A percentile compares a stretch with the other conserved stretches of the same genome.
Conservation (phyloP, 495 filamentous ascomycete species). For the Cercophora newfieldiana region DNA sequence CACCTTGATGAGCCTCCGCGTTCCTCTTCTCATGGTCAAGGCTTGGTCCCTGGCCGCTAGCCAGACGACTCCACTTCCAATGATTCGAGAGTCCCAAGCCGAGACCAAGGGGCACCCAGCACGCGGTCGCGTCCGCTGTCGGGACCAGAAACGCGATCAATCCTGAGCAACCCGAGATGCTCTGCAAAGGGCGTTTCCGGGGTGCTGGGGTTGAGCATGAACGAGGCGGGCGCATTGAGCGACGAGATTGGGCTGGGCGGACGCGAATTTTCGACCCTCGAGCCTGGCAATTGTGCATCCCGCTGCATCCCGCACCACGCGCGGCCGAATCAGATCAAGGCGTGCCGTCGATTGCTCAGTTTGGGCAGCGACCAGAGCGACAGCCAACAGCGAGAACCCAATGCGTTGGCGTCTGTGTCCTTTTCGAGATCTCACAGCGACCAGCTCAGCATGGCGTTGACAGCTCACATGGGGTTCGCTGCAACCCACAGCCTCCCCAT, state of each 20-base stretch:
- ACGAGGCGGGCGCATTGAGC: not conserved
- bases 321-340: not conserved
- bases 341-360: not conserved
- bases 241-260: not conserved
- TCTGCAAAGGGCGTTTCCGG: not conserved
- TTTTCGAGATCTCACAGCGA: not conserved
- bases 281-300: not conserved
- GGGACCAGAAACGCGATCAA: not conserved
- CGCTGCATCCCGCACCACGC: not conserved
- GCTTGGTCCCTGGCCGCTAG: not conserved
- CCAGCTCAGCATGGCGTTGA: conserved; percentile 14
- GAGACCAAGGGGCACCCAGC: not conserved
- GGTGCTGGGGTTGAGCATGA: not conserved
- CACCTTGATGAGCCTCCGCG: not conserved
- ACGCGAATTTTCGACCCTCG: not conserved
- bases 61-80: not conserved
- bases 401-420: conserved; percentile 9
- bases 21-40: not conserved
- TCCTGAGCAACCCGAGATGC: not conserved
- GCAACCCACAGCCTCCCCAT: not conserved
- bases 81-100: not conserved
- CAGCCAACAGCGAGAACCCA: conserved; percentile 1
- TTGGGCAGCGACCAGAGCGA: conserved; percentile 8
- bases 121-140: not conserved
- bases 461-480: conserved; percentile 9